Percentiles rank a stretch among this genome's conserved stretches.
Conservation (phyloP, 2,329 filamentous ascomycete genomes). For the Alternaria arborescens region DNA sequence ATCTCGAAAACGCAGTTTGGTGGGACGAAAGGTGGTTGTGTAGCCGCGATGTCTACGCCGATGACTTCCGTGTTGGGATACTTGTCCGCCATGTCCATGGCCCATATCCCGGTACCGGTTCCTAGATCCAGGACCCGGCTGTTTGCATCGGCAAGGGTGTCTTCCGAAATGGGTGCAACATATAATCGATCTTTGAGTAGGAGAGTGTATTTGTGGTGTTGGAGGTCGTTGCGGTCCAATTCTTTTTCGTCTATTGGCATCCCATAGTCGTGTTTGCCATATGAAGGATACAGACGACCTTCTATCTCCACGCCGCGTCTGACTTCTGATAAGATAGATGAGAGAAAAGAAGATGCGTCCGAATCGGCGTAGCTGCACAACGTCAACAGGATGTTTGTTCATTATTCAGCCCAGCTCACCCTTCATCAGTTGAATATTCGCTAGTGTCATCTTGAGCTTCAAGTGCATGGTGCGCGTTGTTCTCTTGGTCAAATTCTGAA, state of each 20-base stretch:
- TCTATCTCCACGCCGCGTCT: conserved; percentile 31
- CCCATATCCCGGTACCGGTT: conserved; percentile 36
- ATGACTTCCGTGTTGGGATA: conserved; percentile 24
- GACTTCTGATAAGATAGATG: conserved; percentile 33
- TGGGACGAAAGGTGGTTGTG: conserved; percentile 50
- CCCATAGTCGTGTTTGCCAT: conserved; percentile 33
- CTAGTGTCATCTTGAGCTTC: conserved; percentile 29
- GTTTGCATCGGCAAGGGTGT: conserved; percentile 11
- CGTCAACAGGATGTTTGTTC: background rate
- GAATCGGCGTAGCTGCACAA: conserved; percentile 29
- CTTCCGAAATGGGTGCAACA: conserved; percentile 25
- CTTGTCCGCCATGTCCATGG: conserved; percentile 36
- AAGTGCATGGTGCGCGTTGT: conserved; percentile 25
- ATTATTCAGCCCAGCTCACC: conserved; percentile 18
- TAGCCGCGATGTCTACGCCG: conserved; percentile 50
- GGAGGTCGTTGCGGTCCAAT: conserved; percentile 33
- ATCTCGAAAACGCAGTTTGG: conserved; percentile 52
- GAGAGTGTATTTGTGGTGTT: conserved; percentile 36
- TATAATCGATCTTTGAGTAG: conserved; percentile 27
- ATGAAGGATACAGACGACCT: conserved; percentile 30
- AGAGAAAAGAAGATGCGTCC: conserved; percentile 33
- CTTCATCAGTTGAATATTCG: conserved; percentile 32
- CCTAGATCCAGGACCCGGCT: conserved; percentile 31
- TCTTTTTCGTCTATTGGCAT: conserved; percentile 42
- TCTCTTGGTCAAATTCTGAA: conserved; percentile 31